Conservation (phyloP, 768 basidiomycete species). For the Boletus coccyginus region DNA sequence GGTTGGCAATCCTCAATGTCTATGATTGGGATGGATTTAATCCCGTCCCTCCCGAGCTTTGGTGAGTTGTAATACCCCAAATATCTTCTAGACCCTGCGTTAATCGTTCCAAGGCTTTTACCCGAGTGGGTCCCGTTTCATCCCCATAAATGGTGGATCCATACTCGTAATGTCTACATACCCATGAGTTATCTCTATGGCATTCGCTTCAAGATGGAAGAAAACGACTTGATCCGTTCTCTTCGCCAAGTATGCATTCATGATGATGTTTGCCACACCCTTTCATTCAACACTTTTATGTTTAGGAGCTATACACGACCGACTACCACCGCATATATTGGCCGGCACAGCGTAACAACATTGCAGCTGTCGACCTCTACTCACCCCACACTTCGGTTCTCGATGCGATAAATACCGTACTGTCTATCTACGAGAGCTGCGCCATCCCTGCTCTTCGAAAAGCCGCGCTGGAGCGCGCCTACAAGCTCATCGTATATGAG, state of each 20-base stretch:
- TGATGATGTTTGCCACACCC: background rate
- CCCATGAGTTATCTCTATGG: constrained; percentile 90
- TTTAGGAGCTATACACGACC: constrained; percentile 81
- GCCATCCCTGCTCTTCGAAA: constrained; percentile 68
- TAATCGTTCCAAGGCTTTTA: constrained; percentile 58
- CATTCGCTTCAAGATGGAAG: constrained; percentile 60
- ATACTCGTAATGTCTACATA: constrained; percentile 85
- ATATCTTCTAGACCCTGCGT: background rate
- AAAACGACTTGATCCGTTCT: constrained; percentile 72
- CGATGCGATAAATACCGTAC: constrained; percentile 58
- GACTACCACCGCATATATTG: constrained; percentile 84
- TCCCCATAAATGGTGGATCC: constrained; percentile 97
- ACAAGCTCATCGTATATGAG: constrained; percentile 77
- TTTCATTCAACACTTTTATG: background rate
- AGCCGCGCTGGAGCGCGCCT: constrained; percentile 62
- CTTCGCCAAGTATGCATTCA: constrained; percentile 60
- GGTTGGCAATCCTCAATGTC: constrained; percentile 87
- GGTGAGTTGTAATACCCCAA: constrained; percentile 43
- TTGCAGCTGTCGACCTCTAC: constrained; percentile 79
- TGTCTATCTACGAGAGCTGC: constrained; percentile 73
- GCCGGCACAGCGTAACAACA: constrained; percentile 86
- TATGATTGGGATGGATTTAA: constrained; percentile 97
- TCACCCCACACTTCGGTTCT: constrained; percentile 74
- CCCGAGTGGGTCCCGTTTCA: constrained; percentile 93
- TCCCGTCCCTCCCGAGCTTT: constrained; percentile 87